phyloP scores from a whole-genome alignment of 2,329 filamentous ascomycete species.

The Bipolaris victoriae region DNA sequence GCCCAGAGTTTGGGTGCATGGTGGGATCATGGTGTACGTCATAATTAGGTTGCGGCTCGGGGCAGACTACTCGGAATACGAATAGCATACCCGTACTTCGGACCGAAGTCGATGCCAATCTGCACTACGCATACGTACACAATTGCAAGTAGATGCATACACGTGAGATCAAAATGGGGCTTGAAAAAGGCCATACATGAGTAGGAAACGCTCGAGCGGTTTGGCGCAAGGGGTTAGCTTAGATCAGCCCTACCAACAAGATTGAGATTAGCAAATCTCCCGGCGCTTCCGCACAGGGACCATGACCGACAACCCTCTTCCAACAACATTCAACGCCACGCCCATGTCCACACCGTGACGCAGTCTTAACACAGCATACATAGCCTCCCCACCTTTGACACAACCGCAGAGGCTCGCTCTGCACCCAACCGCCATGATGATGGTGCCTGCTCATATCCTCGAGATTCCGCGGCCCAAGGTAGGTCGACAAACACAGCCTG shows the following conservation, averaged over 20 bases:
- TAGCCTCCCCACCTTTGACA: constrained; percentile 12
- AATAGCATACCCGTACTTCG: background rate
- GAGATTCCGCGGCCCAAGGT: constrained; percentile 50
- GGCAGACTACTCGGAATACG: background rate
- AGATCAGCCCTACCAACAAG: constrained; percentile 24
- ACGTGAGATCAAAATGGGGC: background rate
- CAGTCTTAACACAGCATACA: constrained; percentile 28
- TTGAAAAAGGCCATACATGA: background rate
- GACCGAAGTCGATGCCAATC: background rate
- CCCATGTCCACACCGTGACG: constrained; percentile 5
- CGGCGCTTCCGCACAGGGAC: constrained; percentile 24
- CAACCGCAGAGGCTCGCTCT: constrained; percentile 3
- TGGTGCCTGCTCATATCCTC: constrained; percentile 43
- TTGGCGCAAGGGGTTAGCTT: constrained; percentile 16
- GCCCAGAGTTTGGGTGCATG: background rate
- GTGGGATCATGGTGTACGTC: background rate
- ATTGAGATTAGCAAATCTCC: constrained; percentile 34
- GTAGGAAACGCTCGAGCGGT: constrained; percentile 10
- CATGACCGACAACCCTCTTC: constrained; percentile 14
- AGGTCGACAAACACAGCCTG: constrained; percentile 22
- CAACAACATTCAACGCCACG: constrained; percentile 8
- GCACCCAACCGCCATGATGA: constrained; percentile 27
- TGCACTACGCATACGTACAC: no score
- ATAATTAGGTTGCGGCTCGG: background rate
- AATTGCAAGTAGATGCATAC: no score